Evolutionary conservation across 805 yeast species (phyloP), one percentile per base, ranked within the genome.

Genomic region (Candida sphagnicola): DNA sequence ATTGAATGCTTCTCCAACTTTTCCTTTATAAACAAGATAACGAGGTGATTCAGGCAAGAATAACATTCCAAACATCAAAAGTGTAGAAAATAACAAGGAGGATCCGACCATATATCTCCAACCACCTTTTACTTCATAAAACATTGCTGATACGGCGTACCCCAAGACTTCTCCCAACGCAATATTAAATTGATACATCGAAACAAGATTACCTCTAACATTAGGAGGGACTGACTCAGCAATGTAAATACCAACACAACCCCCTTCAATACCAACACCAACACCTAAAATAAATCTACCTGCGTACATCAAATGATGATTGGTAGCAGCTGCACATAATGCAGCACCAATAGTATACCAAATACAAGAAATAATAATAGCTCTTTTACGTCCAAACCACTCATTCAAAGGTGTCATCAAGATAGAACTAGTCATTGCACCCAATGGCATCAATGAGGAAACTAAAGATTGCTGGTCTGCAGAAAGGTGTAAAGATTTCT

Each of bases 141-240:
- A 78, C 1, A 81, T 82, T 42, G 80, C 70, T 18, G 74, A 70
- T 14, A 80, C 67, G 24, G 78, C 76, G 43, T 78, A 77, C 15
- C 87, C 87, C 47, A 81, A 65, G 75, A 78, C 75, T 45, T 82
- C 79, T 42, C 88, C 88, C 37, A 80, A 75, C 2, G 87, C 86
- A n/a, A 85, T 80, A 67, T 80, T 80, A 49, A 78, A 77, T 61
- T 82, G 87, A 84, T 85, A 81, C 61, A 77, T 65, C 82, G 80
- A 79, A 35, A 79, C 78, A 42, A 82, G 62, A 1, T 85, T 76
- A 35, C 88, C 88, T 52, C 87, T 67, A 29, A 75, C 70, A 10
- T 61, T 60, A 11, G 75, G 74, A 1, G 85, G 85, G 8, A 78
- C 53, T 49, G 78, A 72, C 52, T 80, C 86, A 12, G 85, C 82